Conservation (phyloP, 208 protist species). For the Sergeia podlipaevii region DNA sequence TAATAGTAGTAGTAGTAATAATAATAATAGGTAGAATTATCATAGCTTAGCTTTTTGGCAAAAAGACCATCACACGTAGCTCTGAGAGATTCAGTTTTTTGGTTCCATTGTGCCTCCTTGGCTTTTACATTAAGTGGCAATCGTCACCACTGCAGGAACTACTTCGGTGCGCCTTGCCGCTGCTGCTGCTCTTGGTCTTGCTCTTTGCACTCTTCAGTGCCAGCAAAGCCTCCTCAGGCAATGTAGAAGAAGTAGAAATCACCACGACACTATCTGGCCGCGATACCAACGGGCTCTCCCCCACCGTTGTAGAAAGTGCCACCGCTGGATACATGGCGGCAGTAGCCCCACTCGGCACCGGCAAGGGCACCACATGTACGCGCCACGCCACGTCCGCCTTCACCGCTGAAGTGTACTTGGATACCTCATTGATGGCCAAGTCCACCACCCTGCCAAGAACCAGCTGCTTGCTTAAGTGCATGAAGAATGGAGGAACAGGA, state of each 20-base stretch:
- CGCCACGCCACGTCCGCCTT: constrained; percentile 25
- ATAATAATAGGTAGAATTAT: constrained; percentile 8
- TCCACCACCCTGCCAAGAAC: constrained; percentile 66
- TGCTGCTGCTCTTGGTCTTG: too few relatives aligned
- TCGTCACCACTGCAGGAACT: too few relatives aligned
- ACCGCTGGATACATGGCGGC: constrained; percentile 37
- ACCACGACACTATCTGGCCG: constrained; percentile 11
- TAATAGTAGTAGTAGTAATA: constrained; percentile 2
- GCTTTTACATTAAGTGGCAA: too few relatives aligned
- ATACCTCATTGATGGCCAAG: constrained; percentile 46
- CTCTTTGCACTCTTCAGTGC: too few relatives aligned
- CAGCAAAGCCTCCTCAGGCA: constrained; percentile 27
- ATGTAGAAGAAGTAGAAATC: background rate
- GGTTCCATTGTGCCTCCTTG: background rate
- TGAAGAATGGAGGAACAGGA: constrained; percentile 65
- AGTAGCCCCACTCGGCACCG: constrained; percentile 18
- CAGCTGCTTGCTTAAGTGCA: constrained; percentile 45
- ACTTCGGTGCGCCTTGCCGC: too few relatives aligned
- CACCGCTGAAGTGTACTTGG: constrained; percentile 30
- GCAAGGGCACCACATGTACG: constrained; percentile 36
- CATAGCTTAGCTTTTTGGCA: too few relatives aligned
- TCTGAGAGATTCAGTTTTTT: too few relatives aligned
- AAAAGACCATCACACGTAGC: too few relatives aligned
- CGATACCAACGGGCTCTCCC: constrained; percentile 18
- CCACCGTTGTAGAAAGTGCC: constrained; percentile 41